Evolutionary conservation across 2,329 filamentous ascomycete genomes (phyloP).

Genomic region (Dissoconium aciculare): DNA sequence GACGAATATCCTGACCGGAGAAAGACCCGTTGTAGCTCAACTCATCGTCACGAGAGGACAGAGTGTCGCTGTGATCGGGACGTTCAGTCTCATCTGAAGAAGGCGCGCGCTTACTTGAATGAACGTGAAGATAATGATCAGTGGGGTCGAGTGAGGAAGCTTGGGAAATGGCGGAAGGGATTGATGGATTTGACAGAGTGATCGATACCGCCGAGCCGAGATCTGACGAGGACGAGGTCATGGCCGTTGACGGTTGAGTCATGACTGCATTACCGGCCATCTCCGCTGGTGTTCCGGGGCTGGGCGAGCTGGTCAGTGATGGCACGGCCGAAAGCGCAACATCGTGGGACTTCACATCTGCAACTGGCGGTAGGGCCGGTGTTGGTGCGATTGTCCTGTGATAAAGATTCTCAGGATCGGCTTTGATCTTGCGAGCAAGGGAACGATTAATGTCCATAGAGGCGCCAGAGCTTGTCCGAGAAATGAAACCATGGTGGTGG

Average conservation of each 20-base stretch:
- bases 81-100: neutral
- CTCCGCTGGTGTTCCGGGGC: conserved; percentile 22
- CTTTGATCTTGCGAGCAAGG: no score
- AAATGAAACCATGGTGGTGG: conserved; percentile 10
- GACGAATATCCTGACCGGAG: no score
- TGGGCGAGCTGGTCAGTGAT: conserved; percentile 11
- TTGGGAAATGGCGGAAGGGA: conserved; percentile 36
- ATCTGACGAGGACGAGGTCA: conserved; percentile 34
- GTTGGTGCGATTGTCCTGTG: no score
- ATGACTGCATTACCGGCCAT: no score
- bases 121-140: conserved; percentile 4
- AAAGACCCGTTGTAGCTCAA: conserved; percentile 6
- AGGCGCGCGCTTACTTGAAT: neutral
- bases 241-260: conserved; percentile 16
- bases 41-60: neutral
- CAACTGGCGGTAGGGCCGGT: conserved; percentile 5
- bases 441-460: no score
- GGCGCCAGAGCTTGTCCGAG: conserved; percentile 16
- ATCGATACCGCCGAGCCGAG: conserved; percentile 35
- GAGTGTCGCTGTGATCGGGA: neutral
- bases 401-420: no score
- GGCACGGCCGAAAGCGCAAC: no score
- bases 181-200: conserved; percentile 37
- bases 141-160: conserved; percentile 29
- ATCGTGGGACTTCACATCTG: no score